Evolutionary conservation across 192 early-diverging fungal species (phyloP), one percentile per base, ranked within the genome.

Genomic region (Thamnidium elegans): DNA sequence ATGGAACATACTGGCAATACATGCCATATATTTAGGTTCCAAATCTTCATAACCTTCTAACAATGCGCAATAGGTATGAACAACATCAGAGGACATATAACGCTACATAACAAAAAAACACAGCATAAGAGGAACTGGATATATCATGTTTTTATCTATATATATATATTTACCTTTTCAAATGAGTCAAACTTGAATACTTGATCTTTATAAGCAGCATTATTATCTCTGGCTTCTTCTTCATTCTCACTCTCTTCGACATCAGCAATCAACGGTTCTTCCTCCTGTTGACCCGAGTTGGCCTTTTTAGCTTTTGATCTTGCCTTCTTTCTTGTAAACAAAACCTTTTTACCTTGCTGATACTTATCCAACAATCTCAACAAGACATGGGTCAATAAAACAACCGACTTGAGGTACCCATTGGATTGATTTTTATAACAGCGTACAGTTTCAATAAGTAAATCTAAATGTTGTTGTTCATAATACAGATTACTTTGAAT

Each of bases 401-500:
- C 72, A 10, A 89, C 54, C 3, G 73, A 62, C 60, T 82, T 59
- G 44, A 91, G 66, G 55, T 88, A 87, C 14, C 51, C 62, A 10
- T 19, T 62, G 0, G 82, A 78, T 51, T 84, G 78, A 7, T 11
- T 62, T 11, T 71, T 86, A 75, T 79, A 87, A 8, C 62, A 53
- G 31, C 73, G 69, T 4, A 79, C 68, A 8, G 90, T 61, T 4
- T 82, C 73, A 9, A 80, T 51, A 55, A 89, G 72, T 9, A 86
- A 30, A n/a, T 91, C 88, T 4, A 89, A 65, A 0, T 79, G 82
- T 0, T 78, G 73, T 11, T 83, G 76, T 46, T 90, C 88, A 65
- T 91, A 87, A 34, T 87, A 91, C 23, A 91, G 60, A 56, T 90
- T 90, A 59, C 79, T 83, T 69, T 90, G 90, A 26, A 90, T 76